Evolutionary conservation across 805 yeast species (phyloP).

Genomic region (Candida maris): DNA sequence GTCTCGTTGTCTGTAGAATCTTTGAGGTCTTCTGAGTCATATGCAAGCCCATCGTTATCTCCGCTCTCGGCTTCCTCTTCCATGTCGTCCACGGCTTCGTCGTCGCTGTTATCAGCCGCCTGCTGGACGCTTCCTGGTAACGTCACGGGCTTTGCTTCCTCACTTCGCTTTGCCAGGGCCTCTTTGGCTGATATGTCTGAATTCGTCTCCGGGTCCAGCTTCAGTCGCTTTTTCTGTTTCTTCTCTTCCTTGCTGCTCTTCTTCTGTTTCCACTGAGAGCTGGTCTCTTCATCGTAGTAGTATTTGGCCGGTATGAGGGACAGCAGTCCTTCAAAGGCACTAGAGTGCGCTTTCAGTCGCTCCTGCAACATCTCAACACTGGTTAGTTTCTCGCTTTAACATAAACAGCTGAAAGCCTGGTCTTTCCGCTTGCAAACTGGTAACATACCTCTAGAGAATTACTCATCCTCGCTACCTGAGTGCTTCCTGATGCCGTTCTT

Average conservation of each 20-base stretch:
- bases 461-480: slow-evolving; percentile 20
- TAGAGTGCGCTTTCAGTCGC: slow-evolving; percentile 71
- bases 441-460: slow-evolving; percentile 49
- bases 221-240: slow-evolving; percentile 58
- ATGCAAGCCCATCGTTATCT: slow-evolving; percentile 3
- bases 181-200: slow-evolving; percentile 54
- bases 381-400: slow-evolving; percentile 1
- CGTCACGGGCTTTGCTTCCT: slow-evolving; percentile 47
- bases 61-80: slow-evolving; percentile 18
- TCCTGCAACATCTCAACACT: slow-evolving; percentile 39
- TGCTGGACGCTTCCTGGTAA: slow-evolving; percentile 29
- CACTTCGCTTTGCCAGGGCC: slow-evolving; percentile 51
- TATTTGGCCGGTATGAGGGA: slow-evolving; percentile 92
- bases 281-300: slow-evolving; percentile 86
- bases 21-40: slow-evolving; percentile 43
- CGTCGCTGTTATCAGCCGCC: slow-evolving; percentile 20
- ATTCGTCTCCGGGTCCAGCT: slow-evolving; percentile 66
- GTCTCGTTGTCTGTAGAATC: background rate
- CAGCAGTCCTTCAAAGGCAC: slow-evolving; percentile 82
- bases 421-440: slow-evolving; percentile 8
- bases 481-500: background rate
- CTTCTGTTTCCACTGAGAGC: slow-evolving; percentile 86
- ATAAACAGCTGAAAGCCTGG: background rate
- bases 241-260: slow-evolving; percentile 67
- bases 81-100: slow-evolving; percentile 14